A percentile compares a stretch with the other conserved stretches of the same genome.
These are phyloP conservation scores for Oidium heveae DNA, from an alignment of 2,329 filamentous ascomycete genomes.

Conservation along the genomic window DNA sequence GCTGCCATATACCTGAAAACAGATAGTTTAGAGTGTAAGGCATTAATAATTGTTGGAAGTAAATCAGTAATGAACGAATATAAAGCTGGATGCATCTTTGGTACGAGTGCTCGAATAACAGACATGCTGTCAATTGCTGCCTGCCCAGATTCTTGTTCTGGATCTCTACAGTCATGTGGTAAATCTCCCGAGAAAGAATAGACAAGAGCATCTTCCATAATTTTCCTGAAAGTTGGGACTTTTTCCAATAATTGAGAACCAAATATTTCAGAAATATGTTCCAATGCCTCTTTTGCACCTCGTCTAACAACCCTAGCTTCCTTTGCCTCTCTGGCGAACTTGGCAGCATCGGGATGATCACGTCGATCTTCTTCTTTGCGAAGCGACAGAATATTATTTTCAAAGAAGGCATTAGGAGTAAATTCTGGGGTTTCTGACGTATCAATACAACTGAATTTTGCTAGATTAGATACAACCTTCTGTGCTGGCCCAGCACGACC, in stretches of 20 bases:
- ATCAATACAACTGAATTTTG: conserved; percentile 95
- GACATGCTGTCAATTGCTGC: conserved; percentile 88
- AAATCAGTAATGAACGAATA: conserved; percentile 61
- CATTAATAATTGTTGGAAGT: conserved; percentile 66
- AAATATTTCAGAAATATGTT: conserved; percentile 62
- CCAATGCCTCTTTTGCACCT: conserved; percentile 80
- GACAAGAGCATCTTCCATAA: conserved; percentile 62
- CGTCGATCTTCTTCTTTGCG: conserved; percentile 92
- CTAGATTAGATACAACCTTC: conserved; percentile 84
- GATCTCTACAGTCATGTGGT: conserved; percentile 46
- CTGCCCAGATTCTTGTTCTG: conserved; percentile 57
- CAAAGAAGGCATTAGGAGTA: conserved; percentile 53
- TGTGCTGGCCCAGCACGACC: conserved; percentile 70
- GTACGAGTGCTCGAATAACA: conserved; percentile 72
- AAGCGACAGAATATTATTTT: conserved; percentile 65
- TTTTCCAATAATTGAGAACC: conserved; percentile 53
- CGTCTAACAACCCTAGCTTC: conserved; percentile 74
- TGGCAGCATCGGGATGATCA: conserved; percentile 73
- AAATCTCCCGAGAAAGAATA: conserved; percentile 49
- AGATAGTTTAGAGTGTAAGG: conserved; percentile 65
- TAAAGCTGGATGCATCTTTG: conserved; percentile 55
- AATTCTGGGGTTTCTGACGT: conserved; percentile 96
- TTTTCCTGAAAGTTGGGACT: conserved; percentile 54
- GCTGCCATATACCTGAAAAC: conserved; percentile 92
- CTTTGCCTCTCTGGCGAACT: conserved; percentile 72